Percentiles rank a stretch among this genome's conserved stretches.
phyloP scores from a whole-genome alignment of 768 basidiomycete genomes.

The Guyanaporus albipodus region DNA sequence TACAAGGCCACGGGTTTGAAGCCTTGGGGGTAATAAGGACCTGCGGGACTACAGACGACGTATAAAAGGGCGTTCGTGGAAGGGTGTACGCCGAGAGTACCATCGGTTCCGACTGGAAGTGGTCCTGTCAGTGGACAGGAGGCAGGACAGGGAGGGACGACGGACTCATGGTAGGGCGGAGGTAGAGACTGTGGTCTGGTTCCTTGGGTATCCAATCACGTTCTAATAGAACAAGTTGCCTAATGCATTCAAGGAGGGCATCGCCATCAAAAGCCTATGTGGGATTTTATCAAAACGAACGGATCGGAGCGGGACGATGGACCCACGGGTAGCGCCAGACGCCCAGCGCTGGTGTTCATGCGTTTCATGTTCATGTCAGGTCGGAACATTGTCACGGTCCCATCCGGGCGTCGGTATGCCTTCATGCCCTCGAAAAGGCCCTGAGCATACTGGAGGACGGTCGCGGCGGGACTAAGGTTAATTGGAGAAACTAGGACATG shows the following conservation, averaged over 20 bases:
- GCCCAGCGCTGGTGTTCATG: conserved; percentile 80
- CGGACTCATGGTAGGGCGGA: conserved; percentile 73
- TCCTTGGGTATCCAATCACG: conserved; percentile 88
- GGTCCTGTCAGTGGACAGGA: conserved; percentile 3
- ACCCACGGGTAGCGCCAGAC: conserved; percentile 73
- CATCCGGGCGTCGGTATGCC: conserved; percentile 75
- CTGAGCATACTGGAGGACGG: conserved; percentile 92
- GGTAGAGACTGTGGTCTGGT: conserved; percentile 87
- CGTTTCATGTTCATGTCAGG: conserved; percentile 98
- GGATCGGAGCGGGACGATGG: background rate
- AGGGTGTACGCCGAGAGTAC: conserved; percentile 47
- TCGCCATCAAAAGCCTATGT: conserved; percentile 72
- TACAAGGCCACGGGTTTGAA: conserved; percentile 91
- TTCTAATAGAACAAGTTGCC: conserved; percentile 79
- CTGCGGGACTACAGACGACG: conserved; percentile 59
- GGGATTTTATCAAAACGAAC: conserved; percentile 3
- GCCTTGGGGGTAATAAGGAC: conserved; percentile 81
- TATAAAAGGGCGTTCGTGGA: conserved; percentile 67
- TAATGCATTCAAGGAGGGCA: conserved; percentile 73
- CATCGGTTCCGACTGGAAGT: conserved; percentile 61
- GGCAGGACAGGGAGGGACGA: background rate
- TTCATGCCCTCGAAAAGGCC: conserved; percentile 93
- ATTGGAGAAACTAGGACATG: conserved; percentile 20
- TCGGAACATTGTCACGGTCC: conserved; percentile 79
- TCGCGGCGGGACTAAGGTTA: conserved; percentile 35